Evolutionary conservation across 768 basidiomycete species (phyloP), one percentile per base, ranked within the genome.

Genomic region (Harrya chromipes): DNA sequence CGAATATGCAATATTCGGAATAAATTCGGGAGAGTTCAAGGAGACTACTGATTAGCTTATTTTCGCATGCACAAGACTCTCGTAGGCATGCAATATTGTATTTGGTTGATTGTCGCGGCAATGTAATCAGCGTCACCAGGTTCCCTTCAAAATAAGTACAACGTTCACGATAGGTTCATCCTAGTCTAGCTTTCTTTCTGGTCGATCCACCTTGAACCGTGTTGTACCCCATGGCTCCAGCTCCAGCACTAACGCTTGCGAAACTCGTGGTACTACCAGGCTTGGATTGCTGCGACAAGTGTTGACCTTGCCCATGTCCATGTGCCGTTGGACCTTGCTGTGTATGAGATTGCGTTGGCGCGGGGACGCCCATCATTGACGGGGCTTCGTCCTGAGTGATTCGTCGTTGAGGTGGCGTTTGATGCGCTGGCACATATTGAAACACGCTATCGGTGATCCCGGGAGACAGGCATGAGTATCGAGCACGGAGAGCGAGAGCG

Each of bases 301-400:
- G 66, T 9, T 69, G 66, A 16, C 76, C 79, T 39, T 80, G 80
- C 1, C 76, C 72, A 47, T 81, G 77, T 23, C 70, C 65, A 29
- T 73, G 72, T 16, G 61, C 78, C 41, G 78, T 81, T 6, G 62
- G 75, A 20, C 66, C 66, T 47, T 70, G 74, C 42, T 70, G 76
- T 6, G 70, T 72, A 27, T 73, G 74, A 26, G 68, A 61, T 51
- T 68, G 69, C 16, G 76, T 76, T 43, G 74, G 77, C 4, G 67
- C 70, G 17, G 81, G 80, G 17, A 81, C 65, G 21, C 84, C 84
- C 71, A 90, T 81, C 88, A 90, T 90, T 0, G 86, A 88, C 0
- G 89, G 87, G 6, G 87, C 90, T 34, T 97, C 94, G 63, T 97
- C 95, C 61, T 92, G 87, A 2, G 93, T 89, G 44, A 97, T 94